Evolutionary conservation across 768 basidiomycete species (phyloP).

Genomic region (Cyclocybe cylindracea): DNA sequence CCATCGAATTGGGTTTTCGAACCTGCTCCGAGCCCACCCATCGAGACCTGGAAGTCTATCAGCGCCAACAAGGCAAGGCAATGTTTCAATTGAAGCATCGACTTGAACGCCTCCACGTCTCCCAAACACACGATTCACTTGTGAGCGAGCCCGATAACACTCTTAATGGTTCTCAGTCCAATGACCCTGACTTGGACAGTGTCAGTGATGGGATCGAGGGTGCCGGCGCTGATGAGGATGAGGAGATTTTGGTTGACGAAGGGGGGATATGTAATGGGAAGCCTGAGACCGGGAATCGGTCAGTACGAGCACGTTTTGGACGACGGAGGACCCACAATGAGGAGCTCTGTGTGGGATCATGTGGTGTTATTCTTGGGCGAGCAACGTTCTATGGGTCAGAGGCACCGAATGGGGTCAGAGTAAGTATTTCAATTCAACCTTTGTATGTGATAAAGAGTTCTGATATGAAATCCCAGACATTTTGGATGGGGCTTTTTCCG

Average conservation of each 20-base stretch:
- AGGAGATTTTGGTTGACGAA: constrained; percentile 17
- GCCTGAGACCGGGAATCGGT: constrained; percentile 20
- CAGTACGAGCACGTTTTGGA: constrained; percentile 29
- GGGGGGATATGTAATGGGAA: constrained; percentile 21
- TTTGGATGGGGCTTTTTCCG: constrained; percentile 10
- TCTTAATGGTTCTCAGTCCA: no score
- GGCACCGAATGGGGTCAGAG: constrained; percentile 25
- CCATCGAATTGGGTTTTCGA: background rate
- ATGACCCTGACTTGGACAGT: no score
- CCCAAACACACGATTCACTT: background rate
- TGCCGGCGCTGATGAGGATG: constrained; percentile 12
- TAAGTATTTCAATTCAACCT: constrained; percentile 14
- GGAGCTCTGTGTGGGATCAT: constrained; percentile 28
- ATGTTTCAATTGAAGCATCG: constrained; percentile 4
- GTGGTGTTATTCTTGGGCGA: constrained; percentile 26
- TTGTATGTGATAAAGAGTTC: background rate
- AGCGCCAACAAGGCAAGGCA: background rate
- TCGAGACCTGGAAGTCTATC: background rate
- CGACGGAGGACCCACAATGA: constrained; percentile 34
- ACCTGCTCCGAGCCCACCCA: background rate
- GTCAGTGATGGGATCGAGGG: no score
- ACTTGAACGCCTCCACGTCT: background rate
- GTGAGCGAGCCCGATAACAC: no score
- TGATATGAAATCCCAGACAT: constrained; percentile 3
- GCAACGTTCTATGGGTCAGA: constrained; percentile 34